phyloP scores from a whole-genome alignment of 768 basidiomycete genomes.

The Tricholoma terreum region DNA sequence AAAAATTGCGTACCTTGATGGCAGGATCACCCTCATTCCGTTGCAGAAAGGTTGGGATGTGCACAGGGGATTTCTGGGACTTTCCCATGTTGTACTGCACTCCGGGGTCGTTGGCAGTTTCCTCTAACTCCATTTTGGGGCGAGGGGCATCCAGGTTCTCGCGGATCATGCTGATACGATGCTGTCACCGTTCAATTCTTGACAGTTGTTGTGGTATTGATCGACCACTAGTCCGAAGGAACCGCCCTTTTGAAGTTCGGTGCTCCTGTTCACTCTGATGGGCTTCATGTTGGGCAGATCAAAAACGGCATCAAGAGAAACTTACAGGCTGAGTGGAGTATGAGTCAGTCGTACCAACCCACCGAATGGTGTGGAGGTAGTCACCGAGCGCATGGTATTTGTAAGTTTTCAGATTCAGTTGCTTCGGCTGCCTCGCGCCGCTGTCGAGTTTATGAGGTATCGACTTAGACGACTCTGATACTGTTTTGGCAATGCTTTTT shows the following conservation, averaged over 20 bases:
- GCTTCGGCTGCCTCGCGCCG: background rate
- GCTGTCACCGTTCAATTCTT: background rate
- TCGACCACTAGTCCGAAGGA: conserved; percentile 15
- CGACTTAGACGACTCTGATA: background rate
- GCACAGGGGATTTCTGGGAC: background rate
- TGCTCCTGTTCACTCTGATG: conserved; percentile 36
- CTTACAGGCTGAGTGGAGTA: conserved; percentile 16
- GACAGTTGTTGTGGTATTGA: background rate
- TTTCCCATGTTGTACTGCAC: conserved; percentile 1
- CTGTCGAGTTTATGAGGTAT: background rate
- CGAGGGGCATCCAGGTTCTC: background rate
- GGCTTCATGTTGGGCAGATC: background rate
- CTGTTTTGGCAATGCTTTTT: background rate
- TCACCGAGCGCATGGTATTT: conserved; percentile 21
- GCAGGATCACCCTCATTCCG: conserved; percentile 14
- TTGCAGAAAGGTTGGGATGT: conserved; percentile 13
- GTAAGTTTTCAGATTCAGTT: background rate
- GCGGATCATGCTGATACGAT: background rate
- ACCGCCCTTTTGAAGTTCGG: conserved; percentile 11
- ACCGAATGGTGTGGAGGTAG: conserved; percentile 15
- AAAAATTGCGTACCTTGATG: conserved; percentile 6
- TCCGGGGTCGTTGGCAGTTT: too few relatives aligned
- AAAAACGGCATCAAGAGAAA: background rate
- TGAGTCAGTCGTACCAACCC: conserved; percentile 3
- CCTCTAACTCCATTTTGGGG: background rate